Percentiles rank a stretch among this genome's conserved stretches.
phyloP scores from a whole-genome alignment of 116 monocot genomes.

The Trichopus zeylanicus region DNA sequence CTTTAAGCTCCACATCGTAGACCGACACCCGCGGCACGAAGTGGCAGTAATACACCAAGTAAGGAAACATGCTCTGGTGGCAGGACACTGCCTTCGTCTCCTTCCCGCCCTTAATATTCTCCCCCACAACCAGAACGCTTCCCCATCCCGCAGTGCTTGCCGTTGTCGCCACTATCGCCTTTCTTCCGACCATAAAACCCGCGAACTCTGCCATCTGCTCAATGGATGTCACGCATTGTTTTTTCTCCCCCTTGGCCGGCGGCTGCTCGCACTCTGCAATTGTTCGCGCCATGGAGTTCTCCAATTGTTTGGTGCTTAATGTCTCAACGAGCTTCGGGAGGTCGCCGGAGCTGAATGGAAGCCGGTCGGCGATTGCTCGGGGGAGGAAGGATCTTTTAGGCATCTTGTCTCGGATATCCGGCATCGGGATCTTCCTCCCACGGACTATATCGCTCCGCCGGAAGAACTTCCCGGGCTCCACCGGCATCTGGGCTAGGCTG shows the following conservation, averaged over 20 bases:
- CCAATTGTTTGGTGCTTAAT: background rate
- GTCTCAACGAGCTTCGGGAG: slow-evolving; percentile 15
- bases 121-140: slow-evolving; percentile 15
- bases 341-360: slow-evolving; percentile 21
- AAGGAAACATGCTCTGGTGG: slow-evolving; percentile 57
- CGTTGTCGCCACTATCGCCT: slow-evolving; percentile 16
- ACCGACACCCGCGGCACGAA: slow-evolving; percentile 37
- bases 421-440: slow-evolving; percentile 22
- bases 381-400: slow-evolving; percentile 40
- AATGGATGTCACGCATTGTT: slow-evolving; percentile 23
- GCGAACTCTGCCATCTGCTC: slow-evolving; percentile 45
- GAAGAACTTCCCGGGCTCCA: slow-evolving; percentile 54
- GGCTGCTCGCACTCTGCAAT: slow-evolving; percentile 15
- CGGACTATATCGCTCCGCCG: slow-evolving; percentile 12
- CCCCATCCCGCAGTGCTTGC: slow-evolving; percentile 17
- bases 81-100: slow-evolving; percentile 36
- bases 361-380: slow-evolving; percentile 9
- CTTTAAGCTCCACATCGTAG: slow-evolving; percentile 34
- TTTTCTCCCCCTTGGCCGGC: slow-evolving; percentile 1
- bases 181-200: slow-evolving; percentile 15
- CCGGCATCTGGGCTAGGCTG: background rate
- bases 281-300: slow-evolving; percentile 18
- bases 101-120: slow-evolving; percentile 11
- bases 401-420: slow-evolving; percentile 39
- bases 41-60: slow-evolving; percentile 47